phyloP scores from a whole-genome alignment of 352 stramenopile genomes.

The Globisporangium emineosum region DNA sequence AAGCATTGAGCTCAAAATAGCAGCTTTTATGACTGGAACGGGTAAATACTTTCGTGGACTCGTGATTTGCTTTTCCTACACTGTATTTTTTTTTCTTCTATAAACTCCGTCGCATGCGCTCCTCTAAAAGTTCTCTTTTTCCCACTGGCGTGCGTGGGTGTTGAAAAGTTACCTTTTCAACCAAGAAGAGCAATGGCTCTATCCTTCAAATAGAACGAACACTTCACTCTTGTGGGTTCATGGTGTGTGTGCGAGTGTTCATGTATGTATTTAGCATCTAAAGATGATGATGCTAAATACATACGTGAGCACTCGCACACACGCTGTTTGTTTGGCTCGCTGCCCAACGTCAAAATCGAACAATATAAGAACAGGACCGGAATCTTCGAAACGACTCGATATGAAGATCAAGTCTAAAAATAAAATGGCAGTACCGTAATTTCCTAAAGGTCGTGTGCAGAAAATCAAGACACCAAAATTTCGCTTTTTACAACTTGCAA shows the following conservation, averaged over 20 bases:
- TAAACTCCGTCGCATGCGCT: background rate
- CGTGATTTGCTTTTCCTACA: too few species aligned
- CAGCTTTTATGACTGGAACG: background rate
- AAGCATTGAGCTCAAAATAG: background rate
- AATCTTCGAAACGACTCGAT: background rate
- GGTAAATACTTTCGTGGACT: background rate
- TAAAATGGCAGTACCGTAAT: background rate
- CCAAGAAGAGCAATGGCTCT: background rate
- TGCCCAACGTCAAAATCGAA: background rate
- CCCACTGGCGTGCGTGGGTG: background rate
- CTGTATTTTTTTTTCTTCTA: background rate
- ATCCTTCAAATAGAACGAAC: background rate
- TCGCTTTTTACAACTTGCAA: too few species aligned
- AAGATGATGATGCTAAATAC: too few species aligned
- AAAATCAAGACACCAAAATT: background rate
- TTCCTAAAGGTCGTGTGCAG: background rate
- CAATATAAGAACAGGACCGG: background rate
- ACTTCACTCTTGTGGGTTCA: background rate
- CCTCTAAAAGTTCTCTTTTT: background rate
- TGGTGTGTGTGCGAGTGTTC: background rate
- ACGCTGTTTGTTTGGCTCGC: background rate
- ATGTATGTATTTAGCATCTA: too few species aligned
- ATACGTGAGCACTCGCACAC: background rate
- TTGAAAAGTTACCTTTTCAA: background rate
- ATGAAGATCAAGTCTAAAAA: background rate